Conservation (phyloP, 2,329 filamentous ascomycete genomes). For the Dendrostoma leiphaemia region DNA sequence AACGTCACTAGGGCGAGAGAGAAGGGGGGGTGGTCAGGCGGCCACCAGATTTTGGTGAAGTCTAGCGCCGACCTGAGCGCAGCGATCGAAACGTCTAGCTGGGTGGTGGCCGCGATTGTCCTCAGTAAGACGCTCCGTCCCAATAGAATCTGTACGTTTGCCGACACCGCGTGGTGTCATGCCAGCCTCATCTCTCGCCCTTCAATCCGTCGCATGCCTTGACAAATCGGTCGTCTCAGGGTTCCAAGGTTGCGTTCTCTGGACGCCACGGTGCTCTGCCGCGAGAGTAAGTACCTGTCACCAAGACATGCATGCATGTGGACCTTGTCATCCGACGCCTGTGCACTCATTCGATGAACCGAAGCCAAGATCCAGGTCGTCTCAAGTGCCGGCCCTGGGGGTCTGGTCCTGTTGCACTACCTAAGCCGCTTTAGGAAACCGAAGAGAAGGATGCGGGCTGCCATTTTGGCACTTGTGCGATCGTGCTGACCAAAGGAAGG, state of each 20-base stretch:
- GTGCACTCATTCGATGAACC: not conserved
- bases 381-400: not conserved
- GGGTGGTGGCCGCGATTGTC: not conserved
- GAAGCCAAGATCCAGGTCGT: not conserved
- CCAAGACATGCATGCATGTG: not conserved
- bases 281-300: no score
- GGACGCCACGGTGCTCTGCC: no score
- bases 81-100: not conserved
- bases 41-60: not conserved
- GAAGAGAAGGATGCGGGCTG: not conserved
- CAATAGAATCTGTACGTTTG: no score
- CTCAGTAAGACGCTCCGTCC: not conserved
- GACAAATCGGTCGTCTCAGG: not conserved
- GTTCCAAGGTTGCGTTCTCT: no score
- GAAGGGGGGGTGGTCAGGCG: conserved; percentile 8
- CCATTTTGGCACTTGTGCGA: no score
- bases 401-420: no score
- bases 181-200: not conserved
- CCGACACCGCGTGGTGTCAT: not conserved
- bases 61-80: not conserved
- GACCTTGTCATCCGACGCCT: not conserved
- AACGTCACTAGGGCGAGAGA: conserved; percentile 7
- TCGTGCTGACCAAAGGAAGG: no score
- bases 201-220: not conserved
- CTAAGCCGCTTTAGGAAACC: not conserved